Evolutionary conservation across 257 asterid species (phyloP), one percentile per base, ranked within the genome.

Genomic region (Fraxinus excelsior): DNA sequence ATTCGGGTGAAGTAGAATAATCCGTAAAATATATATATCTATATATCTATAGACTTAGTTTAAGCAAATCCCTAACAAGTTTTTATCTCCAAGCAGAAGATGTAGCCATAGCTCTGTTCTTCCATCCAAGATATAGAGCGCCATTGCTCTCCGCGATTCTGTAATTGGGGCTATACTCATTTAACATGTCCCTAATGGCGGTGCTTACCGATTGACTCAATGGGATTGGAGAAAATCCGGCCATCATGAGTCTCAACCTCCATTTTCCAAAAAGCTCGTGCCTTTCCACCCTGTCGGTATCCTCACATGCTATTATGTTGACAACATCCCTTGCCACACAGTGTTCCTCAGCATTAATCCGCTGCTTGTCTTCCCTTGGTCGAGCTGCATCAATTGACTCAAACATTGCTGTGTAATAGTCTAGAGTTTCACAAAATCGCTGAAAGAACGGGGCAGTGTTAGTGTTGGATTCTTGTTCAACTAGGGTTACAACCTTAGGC

Each of bases 391-490:
- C 97, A 11, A 91, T 92, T 1, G 98, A 94, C 88, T 94, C 97
- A 1, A 94, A 92, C 98, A 94, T 94, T 2, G 98, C 97, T 13
- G 90, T 81, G 46, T 94, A 94, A 81, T 91, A 94, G 21, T 91
- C 96, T 0, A 94, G 75, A 0, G 97, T 91, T 75, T 94, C 98
- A 32, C 88, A 76, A 78, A 91, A 92, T 29, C 98, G 71, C 18
- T 87, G 92, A 28, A 83, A 70, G 88, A 94, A 94, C 11, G 92
- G 83, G 2, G 91, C 80, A 1, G 97, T 92, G 70, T 94, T 94
- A 0, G 98, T 94, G 85, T 94, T 94, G 8, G 97, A 87, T 78
- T 94, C 98, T 80, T 92, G 97, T 73, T 92, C 98, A 1, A 89
- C 87, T 13, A 94, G 88, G 35, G 97, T 88, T 69, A 94, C 95